Percentiles rank a stretch among this genome's conserved stretches.
Evolutionary conservation across 805 yeast species (phyloP).

Genomic region (Candida maesae): DNA sequence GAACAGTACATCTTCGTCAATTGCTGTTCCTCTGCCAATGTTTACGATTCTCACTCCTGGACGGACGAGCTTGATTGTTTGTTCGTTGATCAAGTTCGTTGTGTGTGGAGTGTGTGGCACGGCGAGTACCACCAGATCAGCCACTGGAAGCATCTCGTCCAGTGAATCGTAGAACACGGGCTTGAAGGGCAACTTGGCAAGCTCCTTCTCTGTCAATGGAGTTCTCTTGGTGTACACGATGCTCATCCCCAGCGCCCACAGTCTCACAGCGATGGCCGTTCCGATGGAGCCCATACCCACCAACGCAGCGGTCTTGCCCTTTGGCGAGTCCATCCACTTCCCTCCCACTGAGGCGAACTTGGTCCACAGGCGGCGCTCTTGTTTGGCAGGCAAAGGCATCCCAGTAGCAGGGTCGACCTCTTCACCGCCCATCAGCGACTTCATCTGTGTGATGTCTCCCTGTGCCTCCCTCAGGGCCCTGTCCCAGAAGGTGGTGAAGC

Average conservation of each 20-base stretch:
- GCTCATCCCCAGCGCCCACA: constrained; percentile 59
- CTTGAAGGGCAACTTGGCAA: constrained; percentile 40
- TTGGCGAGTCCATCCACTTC: constrained; percentile 46
- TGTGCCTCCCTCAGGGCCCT: constrained; percentile 34
- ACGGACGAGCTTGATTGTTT: constrained; percentile 43
- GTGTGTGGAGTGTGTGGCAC: constrained; percentile 65
- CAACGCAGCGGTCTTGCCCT: constrained; percentile 54
- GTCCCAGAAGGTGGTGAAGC: constrained; percentile 50
- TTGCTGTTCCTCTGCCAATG: constrained; percentile 69
- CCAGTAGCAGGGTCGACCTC: constrained; percentile 33
- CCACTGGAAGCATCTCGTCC: constrained; percentile 36
- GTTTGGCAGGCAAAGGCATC: constrained; percentile 18
- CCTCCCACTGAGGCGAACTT: constrained; percentile 44
- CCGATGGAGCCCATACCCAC: constrained; percentile 81
- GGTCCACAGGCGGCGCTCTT: constrained; percentile 35
- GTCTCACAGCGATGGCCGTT: constrained; percentile 52
- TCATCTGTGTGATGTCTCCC: constrained; percentile 42
- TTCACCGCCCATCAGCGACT: constrained; percentile 36
- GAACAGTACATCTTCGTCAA: constrained; percentile 64
- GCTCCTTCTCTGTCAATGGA: constrained; percentile 32
- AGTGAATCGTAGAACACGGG: constrained; percentile 45
- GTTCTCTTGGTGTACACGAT: constrained; percentile 59
- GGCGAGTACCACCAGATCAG: constrained; percentile 60
- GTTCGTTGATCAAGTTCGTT: constrained; percentile 45
- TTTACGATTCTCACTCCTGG: constrained; percentile 62